Base-by-base conservation (phyloP, 257 asterid genomes). In the Solanum etuberosum region DNA sequence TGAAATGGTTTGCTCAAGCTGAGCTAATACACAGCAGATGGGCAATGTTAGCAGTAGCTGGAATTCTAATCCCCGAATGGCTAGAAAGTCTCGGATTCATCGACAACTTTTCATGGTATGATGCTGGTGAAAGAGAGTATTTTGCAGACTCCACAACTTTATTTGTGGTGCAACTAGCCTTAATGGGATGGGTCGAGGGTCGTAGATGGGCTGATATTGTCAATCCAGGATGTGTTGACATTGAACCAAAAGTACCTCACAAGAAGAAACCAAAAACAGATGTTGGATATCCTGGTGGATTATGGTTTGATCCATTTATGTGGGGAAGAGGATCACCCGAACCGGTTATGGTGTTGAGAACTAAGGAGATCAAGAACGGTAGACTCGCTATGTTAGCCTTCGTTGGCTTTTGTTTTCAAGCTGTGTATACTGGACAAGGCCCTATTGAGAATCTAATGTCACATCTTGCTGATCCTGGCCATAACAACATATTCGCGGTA, bases 101-200 rank as follows among this genome's bases (percentile, higher is more conserved):
- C 5, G 92, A 94, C 3, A 90, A 96, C 88, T 94, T 88, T 92
- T 93, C 97, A 18, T 96, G 98, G 98, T 94, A 86, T 29, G 92
- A 93, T 25, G 98, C 98, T 11, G 98, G 98, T 11, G 84, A 91
- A 3, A 88, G 93, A 3, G 98, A 96, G 27, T 96, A 94, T 88
- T 96, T 96, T 40, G 89, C 96, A 16, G 98, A 96, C 37, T 93
- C 95, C 4, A 87, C 90, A 4, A 95, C 98, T n/a, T 80, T 95
- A 57, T 90, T 95, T 7, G 93, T 90, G 31, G 90, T 89, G 35
- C 98, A 93, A 85, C 70, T 95, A 48, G 94, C 70, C 73, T 90
- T 95, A 35, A 95, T 95, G 98, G 98, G 98, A 1, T 95, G 98
- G 98, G 98, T 61, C 1, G 98, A 95, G 93, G 98, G 98, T 4